Evolutionary conservation across 495 filamentous ascomycete species (phyloP).

Genomic region (Aspergillus hancockii): DNA sequence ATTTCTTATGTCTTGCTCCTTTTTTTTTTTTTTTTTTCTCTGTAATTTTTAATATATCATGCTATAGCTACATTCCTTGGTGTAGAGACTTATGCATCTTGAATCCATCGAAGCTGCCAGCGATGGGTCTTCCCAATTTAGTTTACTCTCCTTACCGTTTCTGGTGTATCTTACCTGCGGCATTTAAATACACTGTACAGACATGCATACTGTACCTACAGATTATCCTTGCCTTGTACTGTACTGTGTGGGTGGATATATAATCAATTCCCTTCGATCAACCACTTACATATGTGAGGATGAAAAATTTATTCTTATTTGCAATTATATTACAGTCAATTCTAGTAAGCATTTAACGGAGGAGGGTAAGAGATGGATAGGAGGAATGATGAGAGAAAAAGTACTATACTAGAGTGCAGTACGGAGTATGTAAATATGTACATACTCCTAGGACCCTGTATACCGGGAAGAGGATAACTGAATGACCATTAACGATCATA

Average conservation of each 20-base stretch:
- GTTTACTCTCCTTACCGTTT: constrained; percentile 1
- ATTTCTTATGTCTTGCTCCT: background rate
- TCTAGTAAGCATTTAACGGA: too few species aligned
- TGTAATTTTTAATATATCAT: background rate
- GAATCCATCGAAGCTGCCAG: background rate
- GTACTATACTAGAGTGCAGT: too few species aligned
- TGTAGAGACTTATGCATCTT: background rate
- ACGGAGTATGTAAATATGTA: too few species aligned
- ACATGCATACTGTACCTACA: too few species aligned
- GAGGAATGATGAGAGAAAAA: background rate
- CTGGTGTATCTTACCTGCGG: background rate
- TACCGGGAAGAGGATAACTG: too few species aligned
- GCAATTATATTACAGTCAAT: too few species aligned
- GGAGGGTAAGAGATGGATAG: background rate
- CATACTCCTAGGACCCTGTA: too few species aligned
- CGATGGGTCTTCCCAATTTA: background rate
- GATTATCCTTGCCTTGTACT: too few species aligned
- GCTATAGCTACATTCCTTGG: background rate
- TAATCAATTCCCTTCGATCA: too few species aligned
- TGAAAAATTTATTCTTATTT: too few species aligned
- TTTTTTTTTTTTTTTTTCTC: background rate
- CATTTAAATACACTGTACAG: background rate
- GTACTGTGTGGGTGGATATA: background rate
- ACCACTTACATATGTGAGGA: too few species aligned
- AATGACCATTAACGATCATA: too few species aligned